These are phyloP conservation scores for Bothriochloa decipiens DNA, from an alignment of 176 grass and related monocot genomes.

Conservation along the genomic window DNA sequence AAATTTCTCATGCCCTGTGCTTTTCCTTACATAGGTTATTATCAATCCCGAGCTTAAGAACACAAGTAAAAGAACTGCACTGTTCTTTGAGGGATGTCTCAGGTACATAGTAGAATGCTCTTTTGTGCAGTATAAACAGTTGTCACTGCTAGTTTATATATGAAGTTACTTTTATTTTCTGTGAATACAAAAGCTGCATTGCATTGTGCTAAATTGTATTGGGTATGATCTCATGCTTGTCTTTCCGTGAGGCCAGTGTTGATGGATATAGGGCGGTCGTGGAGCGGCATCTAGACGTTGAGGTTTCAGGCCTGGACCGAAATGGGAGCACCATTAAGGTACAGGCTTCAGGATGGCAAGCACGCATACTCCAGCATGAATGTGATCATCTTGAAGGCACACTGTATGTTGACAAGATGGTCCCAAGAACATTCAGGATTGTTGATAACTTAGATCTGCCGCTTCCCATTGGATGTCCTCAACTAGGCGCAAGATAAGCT, in stretches of 20 bases:
- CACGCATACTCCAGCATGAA: constrained; percentile 93
- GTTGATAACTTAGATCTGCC: constrained; percentile 86
- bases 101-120: constrained; percentile 55
- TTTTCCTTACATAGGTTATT: constrained; percentile 60
- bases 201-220: neutral
- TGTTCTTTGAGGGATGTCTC: constrained; percentile 95
- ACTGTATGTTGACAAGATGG: constrained; percentile 92
- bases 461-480: constrained; percentile 68
- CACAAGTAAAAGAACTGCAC: constrained; percentile 68
- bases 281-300: constrained; percentile 81
- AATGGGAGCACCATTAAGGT: constrained; percentile 71
- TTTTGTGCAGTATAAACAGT: constrained; percentile 9
- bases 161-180: neutral
- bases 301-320: constrained; percentile 80
- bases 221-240: constrained; percentile 28
- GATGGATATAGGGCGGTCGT: constrained; percentile 87
- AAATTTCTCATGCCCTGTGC: constrained; percentile 25
- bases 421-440: constrained; percentile 79
- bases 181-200: constrained; percentile 7
- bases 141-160: neutral
- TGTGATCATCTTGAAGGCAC: constrained; percentile 94
- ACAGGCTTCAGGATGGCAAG: constrained; percentile 85
- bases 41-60: constrained; percentile 84
- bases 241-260: constrained; percentile 52
- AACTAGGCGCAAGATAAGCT: constrained; percentile 63